Conservation (phyloP, 2,329 filamentous ascomycete species). For the Cercospora berteroae region DNA sequence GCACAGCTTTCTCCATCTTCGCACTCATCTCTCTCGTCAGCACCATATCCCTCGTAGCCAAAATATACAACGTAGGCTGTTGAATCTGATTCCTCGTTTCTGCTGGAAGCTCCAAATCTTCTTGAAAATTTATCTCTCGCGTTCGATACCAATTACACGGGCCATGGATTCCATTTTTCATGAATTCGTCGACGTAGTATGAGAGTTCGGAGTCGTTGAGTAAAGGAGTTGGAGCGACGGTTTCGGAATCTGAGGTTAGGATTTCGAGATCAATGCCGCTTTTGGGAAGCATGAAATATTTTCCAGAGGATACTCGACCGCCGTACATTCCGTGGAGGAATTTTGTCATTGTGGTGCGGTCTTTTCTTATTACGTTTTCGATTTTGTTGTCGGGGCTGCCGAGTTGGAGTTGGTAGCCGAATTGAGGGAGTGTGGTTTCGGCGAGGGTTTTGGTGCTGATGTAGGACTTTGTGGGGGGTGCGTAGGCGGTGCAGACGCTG, state of each 20-base stretch:
- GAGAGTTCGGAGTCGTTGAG: conserved; percentile 69
- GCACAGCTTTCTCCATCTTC: conserved; percentile 68
- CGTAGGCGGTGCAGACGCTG: conserved; percentile 72
- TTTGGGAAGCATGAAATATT: conserved; percentile 57
- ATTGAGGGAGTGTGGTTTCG: conserved; percentile 60
- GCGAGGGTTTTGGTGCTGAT: conserved; percentile 61
- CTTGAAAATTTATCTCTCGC: conserved; percentile 68
- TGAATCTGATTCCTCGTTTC: conserved; percentile 23
- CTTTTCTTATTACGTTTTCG: conserved; percentile 51
- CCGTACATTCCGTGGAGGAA: conserved; percentile 73
- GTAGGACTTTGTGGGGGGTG: conserved; percentile 53
- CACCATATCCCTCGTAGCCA: conserved; percentile 67
- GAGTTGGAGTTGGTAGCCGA: conserved; percentile 82
- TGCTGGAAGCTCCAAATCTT: conserved; percentile 56
- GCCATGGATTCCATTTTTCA: conserved; percentile 70
- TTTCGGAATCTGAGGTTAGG: conserved; percentile 43
- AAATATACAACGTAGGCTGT: conserved; percentile 68
- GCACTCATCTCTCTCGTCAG: conserved; percentile 68
- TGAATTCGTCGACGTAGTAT: conserved; percentile 71
- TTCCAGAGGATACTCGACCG: conserved; percentile 56
- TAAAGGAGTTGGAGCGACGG: conserved; percentile 50
- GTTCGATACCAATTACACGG: conserved; percentile 71
- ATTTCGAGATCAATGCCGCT: conserved; percentile 65
- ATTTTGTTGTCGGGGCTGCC: conserved; percentile 45
- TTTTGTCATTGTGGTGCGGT: conserved; percentile 59